phyloP scores from a whole-genome alignment of 163 green algal species.

The Scenedesmus sp. region DNA sequence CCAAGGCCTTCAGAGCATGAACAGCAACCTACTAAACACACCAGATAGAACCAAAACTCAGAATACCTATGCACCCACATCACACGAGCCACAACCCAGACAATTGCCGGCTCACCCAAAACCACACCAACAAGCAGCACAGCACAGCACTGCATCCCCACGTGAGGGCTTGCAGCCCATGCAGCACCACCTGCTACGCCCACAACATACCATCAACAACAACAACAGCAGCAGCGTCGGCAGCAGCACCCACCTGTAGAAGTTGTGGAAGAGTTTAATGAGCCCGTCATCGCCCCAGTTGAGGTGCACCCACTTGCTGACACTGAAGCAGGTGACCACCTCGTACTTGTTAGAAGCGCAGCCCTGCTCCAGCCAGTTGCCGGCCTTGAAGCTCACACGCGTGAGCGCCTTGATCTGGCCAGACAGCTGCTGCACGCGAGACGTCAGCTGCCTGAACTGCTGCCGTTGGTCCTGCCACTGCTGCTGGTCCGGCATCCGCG shows the following conservation, averaged over 20 bases:
- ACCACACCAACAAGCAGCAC: not conserved
- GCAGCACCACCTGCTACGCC: not conserved
- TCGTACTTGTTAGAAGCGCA: conserved; percentile 56
- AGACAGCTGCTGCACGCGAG: conserved; percentile 12
- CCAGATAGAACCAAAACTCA: too few species aligned
- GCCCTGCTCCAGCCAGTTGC: conserved; percentile 54
- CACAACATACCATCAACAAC: not conserved
- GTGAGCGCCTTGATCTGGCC: conserved; percentile 50
- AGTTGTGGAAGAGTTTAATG: conserved; percentile 79
- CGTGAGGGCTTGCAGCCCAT: too few species aligned
- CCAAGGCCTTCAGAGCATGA: too few species aligned
- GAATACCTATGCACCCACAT: too few species aligned
- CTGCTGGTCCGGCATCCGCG: conserved; percentile 27
- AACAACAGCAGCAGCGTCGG: not conserved
- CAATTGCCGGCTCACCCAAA: not conserved
- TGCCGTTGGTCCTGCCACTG: not conserved
- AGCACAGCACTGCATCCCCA: not conserved
- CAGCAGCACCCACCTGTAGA: conserved; percentile 44
- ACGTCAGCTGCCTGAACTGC: conserved; percentile 30
- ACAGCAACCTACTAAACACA: too few species aligned
- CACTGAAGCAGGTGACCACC: conserved; percentile 73
- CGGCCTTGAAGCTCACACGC: conserved; percentile 48
- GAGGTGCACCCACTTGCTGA: conserved; percentile 97
- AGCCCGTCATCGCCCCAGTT: conserved; percentile 90
- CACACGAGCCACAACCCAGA: not conserved